Percentiles rank a stretch among this genome's conserved stretches.
Evolutionary conservation across 169 alveolate species (phyloP).

Genomic region (Plasmodium billcollinsi): DNA sequence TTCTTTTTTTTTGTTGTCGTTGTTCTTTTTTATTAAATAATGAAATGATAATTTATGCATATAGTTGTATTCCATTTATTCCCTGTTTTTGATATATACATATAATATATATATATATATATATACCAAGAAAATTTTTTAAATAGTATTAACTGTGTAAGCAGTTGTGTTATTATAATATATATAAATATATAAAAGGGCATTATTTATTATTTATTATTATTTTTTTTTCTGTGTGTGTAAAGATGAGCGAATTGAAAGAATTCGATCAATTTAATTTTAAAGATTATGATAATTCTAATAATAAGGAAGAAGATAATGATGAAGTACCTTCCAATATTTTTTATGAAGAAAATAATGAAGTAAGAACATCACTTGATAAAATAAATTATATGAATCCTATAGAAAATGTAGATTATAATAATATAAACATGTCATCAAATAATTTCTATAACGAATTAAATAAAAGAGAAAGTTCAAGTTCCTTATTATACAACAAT

Average conservation of each 20-base stretch:
- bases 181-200: too few species aligned
- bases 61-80: too few species aligned
- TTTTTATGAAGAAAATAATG: constrained; percentile 15
- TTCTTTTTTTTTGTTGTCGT: too few species aligned
- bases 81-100: too few species aligned
- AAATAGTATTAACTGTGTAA: too few species aligned
- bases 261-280: constrained; percentile 51
- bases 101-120: too few species aligned
- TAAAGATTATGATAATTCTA: constrained; percentile 29
- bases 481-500: neutral
- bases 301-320: neutral
- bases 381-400: constrained; percentile 15
- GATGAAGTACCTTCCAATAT: neutral
- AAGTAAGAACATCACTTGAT: constrained; percentile 10
- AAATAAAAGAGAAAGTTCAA: constrained; percentile 24
- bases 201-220: too few species aligned
- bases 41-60: too few species aligned
- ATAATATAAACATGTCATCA: constrained; percentile 18
- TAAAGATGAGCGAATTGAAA: constrained; percentile 51
- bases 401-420: constrained; percentile 5
- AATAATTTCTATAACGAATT: constrained; percentile 19
- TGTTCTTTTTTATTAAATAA: too few species aligned
- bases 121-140: too few species aligned
- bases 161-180: too few species aligned
- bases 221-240: neutral